Evolutionary conservation across 2,329 filamentous ascomycete genomes (phyloP).

Genomic region (Colletotrichum lupini): DNA sequence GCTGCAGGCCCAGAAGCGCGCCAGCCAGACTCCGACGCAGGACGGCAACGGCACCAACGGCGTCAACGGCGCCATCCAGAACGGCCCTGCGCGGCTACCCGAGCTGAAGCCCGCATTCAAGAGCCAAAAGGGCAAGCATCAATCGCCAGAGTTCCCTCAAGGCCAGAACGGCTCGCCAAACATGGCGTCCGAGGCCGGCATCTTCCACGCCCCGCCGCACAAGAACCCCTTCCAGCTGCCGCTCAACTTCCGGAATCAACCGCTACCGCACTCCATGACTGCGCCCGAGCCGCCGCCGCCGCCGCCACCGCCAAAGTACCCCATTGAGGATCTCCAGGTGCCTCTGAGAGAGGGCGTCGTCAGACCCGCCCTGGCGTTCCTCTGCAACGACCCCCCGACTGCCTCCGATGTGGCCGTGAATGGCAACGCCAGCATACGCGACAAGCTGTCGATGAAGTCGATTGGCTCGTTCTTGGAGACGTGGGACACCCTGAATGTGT

Average conservation of each 20-base stretch:
- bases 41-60: conserved; percentile 44
- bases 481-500: conserved; percentile 98
- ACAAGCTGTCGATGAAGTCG: conserved; percentile 82
- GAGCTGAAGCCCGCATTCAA: conserved; percentile 81
- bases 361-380: conserved; percentile 81
- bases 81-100: conserved; percentile 69
- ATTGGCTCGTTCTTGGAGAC: conserved; percentile 89
- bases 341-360: conserved; percentile 72
- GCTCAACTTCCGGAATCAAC: conserved; percentile 55
- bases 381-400: conserved; percentile 73
- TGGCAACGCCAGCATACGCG: conserved; percentile 55
- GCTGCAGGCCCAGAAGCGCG: conserved; percentile 73
- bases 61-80: conserved; percentile 48
- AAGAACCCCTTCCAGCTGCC: conserved; percentile 61
- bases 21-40: conserved; percentile 50
- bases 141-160: conserved; percentile 45
- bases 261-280: conserved; percentile 49
- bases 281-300: conserved; percentile 67
- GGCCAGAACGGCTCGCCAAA: conserved; percentile 58
- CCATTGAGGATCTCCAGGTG: conserved; percentile 92
- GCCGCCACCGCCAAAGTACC: conserved; percentile 87
- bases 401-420: conserved; percentile 47
- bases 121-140: conserved; percentile 70
- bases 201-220: conserved; percentile 53
- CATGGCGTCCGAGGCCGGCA: conserved; percentile 47